Percentiles rank a stretch among this genome's conserved stretches.
phyloP scores from a whole-genome alignment of 1,284 basidiomycete genomes.

The Apiotrichum akiyoshidainum region DNA sequence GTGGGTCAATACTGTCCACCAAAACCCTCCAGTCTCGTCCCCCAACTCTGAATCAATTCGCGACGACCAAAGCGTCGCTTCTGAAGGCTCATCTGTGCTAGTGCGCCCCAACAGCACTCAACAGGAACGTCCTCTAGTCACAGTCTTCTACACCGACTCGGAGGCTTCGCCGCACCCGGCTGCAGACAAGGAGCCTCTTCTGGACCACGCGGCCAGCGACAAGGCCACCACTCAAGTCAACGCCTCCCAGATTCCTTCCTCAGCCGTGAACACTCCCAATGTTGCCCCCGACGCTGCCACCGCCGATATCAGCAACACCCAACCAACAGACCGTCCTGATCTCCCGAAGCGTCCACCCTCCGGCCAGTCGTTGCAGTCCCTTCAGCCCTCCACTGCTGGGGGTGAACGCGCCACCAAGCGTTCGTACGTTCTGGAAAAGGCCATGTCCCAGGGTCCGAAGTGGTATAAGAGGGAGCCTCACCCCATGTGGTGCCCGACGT shows the following conservation, averaged over 20 bases:
- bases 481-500: conserved; percentile 30
- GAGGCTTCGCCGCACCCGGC: not conserved
- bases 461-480: conserved; percentile 31
- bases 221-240: too few species aligned
- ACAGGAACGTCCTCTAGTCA: not conserved
- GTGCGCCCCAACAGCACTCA: conserved; percentile 16
- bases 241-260: too few species aligned
- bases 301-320: too few species aligned
- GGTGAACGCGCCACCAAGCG: too few species aligned
- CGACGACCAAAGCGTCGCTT: not conserved
- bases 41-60: not conserved
- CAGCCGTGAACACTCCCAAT: too few species aligned
- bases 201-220: not conserved
- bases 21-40: not conserved
- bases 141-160: conserved; percentile 18
- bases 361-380: too few species aligned
- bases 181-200: not conserved
- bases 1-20: conserved; percentile 8
- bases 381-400: too few species aligned
- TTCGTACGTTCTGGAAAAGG: not conserved
- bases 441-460: not conserved
- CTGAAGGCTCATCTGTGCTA: not conserved
- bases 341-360: not conserved
- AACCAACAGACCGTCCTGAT: too few species aligned
- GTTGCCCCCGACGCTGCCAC: too few species aligned